Conservation (phyloP, 2,329 filamentous ascomycete species). For the Colletotrichum musicola region DNA sequence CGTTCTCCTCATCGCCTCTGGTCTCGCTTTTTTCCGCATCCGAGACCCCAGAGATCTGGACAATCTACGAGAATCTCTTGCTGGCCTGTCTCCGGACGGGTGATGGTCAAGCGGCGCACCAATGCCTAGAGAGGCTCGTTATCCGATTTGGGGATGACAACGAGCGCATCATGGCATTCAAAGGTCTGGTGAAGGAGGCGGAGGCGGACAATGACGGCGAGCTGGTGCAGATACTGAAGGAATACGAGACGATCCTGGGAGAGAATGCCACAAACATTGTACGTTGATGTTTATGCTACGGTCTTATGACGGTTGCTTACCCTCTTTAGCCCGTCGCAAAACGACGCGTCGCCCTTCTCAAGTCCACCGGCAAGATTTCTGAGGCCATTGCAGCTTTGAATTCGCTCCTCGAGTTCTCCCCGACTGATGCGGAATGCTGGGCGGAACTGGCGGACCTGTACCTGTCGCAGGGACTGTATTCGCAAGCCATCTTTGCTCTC, state of each 20-base stretch:
- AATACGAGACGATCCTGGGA: constrained; percentile 81
- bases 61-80: constrained; percentile 87
- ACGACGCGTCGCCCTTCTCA: constrained; percentile 83
- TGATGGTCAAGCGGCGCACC: constrained; percentile 81
- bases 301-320: constrained; percentile 46
- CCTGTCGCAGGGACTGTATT: constrained; percentile 79
- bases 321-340: constrained; percentile 80
- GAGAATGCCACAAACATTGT: constrained; percentile 86
- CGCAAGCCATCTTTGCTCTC: constrained; percentile 87
- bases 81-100: constrained; percentile 86
- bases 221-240: constrained; percentile 77
- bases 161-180: constrained; percentile 86
- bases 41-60: constrained; percentile 87
- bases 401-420: constrained; percentile 82
- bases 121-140: constrained; percentile 81
- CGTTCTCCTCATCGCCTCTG: constrained; percentile 67
- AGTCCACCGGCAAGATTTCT: constrained; percentile 74
- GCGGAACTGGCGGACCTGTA: constrained; percentile 92
- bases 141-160: constrained; percentile 86
- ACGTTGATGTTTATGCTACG: constrained; percentile 48
- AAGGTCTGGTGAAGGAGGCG: constrained; percentile 87
- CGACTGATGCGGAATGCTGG: constrained; percentile 95
- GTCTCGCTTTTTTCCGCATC: constrained; percentile 65
- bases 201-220: constrained; percentile 75
- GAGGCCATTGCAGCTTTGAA: constrained; percentile 83